Evolutionary conservation across 2,329 filamentous ascomycete genomes (phyloP).

Genomic region (Hypoxylon sp.): DNA sequence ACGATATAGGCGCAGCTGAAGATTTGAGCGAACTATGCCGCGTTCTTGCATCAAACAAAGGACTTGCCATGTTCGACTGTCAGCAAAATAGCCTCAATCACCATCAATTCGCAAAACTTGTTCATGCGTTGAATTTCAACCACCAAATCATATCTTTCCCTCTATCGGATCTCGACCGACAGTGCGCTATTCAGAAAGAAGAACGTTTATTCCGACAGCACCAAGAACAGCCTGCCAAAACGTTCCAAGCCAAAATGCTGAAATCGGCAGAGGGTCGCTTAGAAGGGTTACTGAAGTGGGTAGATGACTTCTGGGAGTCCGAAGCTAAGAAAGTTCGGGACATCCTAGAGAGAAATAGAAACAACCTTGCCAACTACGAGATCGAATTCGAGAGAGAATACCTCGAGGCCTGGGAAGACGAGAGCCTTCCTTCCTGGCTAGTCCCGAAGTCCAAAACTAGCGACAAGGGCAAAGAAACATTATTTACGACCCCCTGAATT

Average conservation of each 20-base stretch:
- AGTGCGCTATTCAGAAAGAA: slow-evolving; percentile 51
- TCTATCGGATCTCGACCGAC: slow-evolving; percentile 47
- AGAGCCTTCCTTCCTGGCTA: slow-evolving; percentile 47
- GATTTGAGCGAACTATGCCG: slow-evolving; percentile 62
- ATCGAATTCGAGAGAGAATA: slow-evolving; percentile 50
- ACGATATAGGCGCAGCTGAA: slow-evolving; percentile 65
- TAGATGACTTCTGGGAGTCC: slow-evolving; percentile 49
- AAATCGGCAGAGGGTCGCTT: slow-evolving; percentile 51
- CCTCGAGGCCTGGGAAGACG: slow-evolving; percentile 52
- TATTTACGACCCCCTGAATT: neutral
- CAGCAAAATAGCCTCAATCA: slow-evolving; percentile 69
- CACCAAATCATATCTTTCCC: slow-evolving; percentile 54
- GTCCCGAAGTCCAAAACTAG: slow-evolving; percentile 1
- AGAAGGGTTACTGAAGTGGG: slow-evolving; percentile 47
- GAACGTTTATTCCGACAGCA: slow-evolving; percentile 45
- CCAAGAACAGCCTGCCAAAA: slow-evolving; percentile 37
- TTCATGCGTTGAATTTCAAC: slow-evolving; percentile 52
- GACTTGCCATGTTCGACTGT: slow-evolving; percentile 68
- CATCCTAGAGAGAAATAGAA: slow-evolving; percentile 48
- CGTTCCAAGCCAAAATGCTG: slow-evolving; percentile 40
- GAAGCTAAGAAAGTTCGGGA: slow-evolving; percentile 47
- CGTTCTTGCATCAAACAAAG: slow-evolving; percentile 64
- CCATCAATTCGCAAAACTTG: slow-evolving; percentile 52
- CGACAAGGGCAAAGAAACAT: slow-evolving; percentile 27
- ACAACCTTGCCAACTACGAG: slow-evolving; percentile 38